Conservation (phyloP, 345 rosid species). For the Boechera retrofracta region DNA sequence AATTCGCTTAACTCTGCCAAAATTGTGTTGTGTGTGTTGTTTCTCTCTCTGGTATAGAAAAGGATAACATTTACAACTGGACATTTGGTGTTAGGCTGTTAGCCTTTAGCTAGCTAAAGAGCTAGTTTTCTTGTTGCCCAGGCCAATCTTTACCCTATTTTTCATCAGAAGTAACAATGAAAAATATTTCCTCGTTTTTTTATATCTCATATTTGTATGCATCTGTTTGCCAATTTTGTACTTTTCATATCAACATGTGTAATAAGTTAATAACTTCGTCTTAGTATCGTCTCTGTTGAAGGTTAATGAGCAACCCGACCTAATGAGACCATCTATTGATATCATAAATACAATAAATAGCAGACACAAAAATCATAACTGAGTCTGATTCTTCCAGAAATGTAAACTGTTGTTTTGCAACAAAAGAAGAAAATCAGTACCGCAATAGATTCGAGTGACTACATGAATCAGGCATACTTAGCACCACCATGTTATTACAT, state of each 20-base stretch:
- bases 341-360: background rate
- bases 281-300: background rate
- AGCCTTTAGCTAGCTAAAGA: slow-evolving; percentile 31
- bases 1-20: slow-evolving; percentile 12
- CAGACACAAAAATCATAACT: background rate
- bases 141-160: slow-evolving; percentile 26
- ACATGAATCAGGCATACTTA: background rate
- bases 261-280: background rate
- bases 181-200: background rate
- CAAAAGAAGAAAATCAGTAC: background rate
- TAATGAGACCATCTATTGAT: background rate
- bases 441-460: background rate
- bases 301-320: background rate
- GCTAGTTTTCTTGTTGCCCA: slow-evolving; percentile 17
- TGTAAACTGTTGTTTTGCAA: background rate
- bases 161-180: slow-evolving; percentile 13
- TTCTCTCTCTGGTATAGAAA: background rate
- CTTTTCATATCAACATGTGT: slow-evolving; percentile 2
- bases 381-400: background rate
- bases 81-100: background rate
- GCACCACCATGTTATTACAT: background rate
- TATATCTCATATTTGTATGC: background rate
- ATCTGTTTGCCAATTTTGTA: background rate
- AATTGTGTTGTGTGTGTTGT: slow-evolving; percentile 34
- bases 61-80: slow-evolving; percentile 19